Conservation (phyloP, 257 asterid genomes). For the Schizonepeta tenuifolia region DNA sequence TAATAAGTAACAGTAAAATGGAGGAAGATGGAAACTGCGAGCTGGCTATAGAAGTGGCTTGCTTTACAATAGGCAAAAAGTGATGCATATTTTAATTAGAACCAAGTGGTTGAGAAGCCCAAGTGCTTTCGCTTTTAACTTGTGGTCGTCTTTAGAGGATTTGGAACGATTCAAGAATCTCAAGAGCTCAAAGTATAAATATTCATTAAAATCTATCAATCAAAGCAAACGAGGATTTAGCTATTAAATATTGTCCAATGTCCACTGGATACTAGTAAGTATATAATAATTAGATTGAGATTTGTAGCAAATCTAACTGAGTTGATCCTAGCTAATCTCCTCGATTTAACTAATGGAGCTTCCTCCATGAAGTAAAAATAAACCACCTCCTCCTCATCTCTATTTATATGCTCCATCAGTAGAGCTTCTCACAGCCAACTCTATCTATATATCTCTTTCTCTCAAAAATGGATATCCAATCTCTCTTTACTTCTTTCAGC, state of each 20-base stretch:
- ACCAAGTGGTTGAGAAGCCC: background rate
- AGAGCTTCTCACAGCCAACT: slow-evolving; percentile 1
- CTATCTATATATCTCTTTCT: background rate
- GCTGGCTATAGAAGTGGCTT: background rate
- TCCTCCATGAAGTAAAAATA: slow-evolving; percentile 26
- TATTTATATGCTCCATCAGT: slow-evolving; percentile 30
- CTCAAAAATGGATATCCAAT: slow-evolving; percentile 41
- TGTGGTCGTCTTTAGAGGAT: background rate
- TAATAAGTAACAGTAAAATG: background rate
- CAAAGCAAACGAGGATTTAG: slow-evolving; percentile 29
- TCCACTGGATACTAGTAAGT: slow-evolving; percentile 30
- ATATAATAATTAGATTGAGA: slow-evolving; percentile 21
- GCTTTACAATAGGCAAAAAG: background rate
- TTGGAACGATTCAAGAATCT: slow-evolving; percentile 38
- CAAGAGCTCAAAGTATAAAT: slow-evolving; percentile 29
- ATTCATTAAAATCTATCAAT: slow-evolving; percentile 13
- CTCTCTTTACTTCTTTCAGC: slow-evolving; percentile 33
- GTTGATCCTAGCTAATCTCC: slow-evolving; percentile 27
- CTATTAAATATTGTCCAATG: background rate
- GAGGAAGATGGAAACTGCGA: background rate
- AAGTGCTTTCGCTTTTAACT: background rate
- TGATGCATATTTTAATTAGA: background rate
- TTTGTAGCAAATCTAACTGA: slow-evolving; percentile 19
- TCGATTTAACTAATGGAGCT: background rate
- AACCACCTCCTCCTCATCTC: slow-evolving; percentile 15